These are phyloP conservation scores for Trametes villosa DNA, from an alignment of 768 basidiomycete genomes.

Conservation along the genomic window DNA sequence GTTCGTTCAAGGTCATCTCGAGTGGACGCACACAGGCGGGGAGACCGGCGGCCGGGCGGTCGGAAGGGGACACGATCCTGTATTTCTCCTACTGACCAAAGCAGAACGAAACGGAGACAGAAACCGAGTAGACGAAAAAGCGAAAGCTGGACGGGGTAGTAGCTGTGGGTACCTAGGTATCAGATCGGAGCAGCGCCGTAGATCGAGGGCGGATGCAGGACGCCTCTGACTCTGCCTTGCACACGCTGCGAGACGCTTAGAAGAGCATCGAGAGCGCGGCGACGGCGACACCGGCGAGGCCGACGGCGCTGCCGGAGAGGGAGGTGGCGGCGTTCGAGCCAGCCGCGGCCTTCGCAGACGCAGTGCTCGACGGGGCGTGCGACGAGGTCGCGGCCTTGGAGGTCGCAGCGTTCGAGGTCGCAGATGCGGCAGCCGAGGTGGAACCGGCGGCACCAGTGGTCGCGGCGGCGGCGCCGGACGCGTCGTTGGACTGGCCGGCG, in stretches of 20 bases:
- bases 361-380: constrained; percentile 4
- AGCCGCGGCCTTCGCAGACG: constrained; percentile 9
- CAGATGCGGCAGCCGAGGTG: constrained; percentile 26
- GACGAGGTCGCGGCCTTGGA: constrained; percentile 20
- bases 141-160: too few species aligned
- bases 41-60: constrained; percentile 16
- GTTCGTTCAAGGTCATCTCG: constrained; percentile 10
- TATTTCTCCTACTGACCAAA: constrained; percentile 6
- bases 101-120: neutral
- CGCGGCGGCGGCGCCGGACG: constrained; percentile 58
- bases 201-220: constrained; percentile 7
- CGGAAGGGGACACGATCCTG: constrained; percentile 22
- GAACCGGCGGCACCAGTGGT: constrained; percentile 50
- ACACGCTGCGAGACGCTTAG: constrained; percentile 5
- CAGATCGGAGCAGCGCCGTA: constrained; percentile 5
- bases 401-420: constrained; percentile 13
- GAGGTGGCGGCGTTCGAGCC: constrained; percentile 21
- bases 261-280: constrained; percentile 24
- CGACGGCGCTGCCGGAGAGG: constrained; percentile 14
- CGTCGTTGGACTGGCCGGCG: too few species aligned
- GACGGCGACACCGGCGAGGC: constrained; percentile 25
- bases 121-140: neutral
- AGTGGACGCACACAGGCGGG: constrained; percentile 1
- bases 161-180: too few species aligned
- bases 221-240: neutral